phyloP scores from a whole-genome alignment of 2,329 filamentous ascomycete species.

The Zymoseptoria passerinii region DNA sequence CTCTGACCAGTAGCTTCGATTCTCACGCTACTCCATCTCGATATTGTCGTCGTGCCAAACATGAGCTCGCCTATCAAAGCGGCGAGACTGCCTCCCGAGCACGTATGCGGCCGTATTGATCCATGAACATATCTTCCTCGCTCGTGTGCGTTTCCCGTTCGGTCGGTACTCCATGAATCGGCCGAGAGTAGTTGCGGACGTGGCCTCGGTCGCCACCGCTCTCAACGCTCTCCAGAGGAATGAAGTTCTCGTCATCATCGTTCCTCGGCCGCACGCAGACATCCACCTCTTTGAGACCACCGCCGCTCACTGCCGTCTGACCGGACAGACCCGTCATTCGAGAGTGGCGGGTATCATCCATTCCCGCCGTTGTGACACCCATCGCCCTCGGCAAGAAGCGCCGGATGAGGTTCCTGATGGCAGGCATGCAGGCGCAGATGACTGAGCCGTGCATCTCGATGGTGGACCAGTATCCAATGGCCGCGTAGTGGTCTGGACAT shows the following conservation, averaged over 20 bases:
- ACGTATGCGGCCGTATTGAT: neutral
- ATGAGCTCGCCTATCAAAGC: neutral
- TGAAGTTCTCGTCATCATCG: constrained; percentile 14
- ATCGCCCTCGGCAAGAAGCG: constrained; percentile 10
- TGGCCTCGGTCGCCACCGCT: neutral
- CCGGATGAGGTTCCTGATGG: constrained; percentile 13
- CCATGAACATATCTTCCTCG: neutral
- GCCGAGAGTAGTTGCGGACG: neutral
- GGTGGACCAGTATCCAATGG: constrained; percentile 14
- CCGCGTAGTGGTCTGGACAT: constrained; percentile 14
- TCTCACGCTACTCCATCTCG: too few relatives aligned
- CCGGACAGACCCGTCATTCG: constrained; percentile 7
- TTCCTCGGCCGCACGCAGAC: constrained; percentile 9
- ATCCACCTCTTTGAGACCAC: constrained; percentile 5
- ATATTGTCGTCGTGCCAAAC: neutral
- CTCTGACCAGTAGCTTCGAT: too few relatives aligned
- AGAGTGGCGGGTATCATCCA: neutral
- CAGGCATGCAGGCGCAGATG: constrained; percentile 16
- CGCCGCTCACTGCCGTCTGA: constrained; percentile 9
- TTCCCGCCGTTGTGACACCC: constrained; percentile 1
- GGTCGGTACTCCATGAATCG: neutral
- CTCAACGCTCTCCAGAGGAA: constrained; percentile 6
- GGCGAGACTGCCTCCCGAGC: neutral
- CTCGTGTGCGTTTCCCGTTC: neutral
- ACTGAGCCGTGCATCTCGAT: constrained; percentile 14